A percentile compares a stretch with the other conserved stretches of the same genome.
These are phyloP conservation scores for Cunninghamia lanceolata DNA, from an alignment of 75 land plant species.

Conservation along the genomic window DNA sequence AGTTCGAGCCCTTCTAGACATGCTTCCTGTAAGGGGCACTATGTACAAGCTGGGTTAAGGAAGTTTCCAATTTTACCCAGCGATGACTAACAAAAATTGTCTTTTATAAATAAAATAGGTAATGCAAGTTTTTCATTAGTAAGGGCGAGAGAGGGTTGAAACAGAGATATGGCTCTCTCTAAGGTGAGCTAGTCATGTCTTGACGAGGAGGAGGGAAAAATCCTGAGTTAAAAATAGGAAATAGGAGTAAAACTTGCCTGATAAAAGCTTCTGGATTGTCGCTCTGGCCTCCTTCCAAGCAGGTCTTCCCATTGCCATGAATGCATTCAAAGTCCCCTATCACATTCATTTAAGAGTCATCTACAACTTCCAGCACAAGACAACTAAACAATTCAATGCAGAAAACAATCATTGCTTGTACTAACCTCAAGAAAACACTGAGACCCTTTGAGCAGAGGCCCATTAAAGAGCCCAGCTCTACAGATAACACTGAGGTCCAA, in stretches of 20 bases:
- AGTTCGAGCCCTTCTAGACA: not conserved
- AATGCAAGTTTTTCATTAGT: not conserved
- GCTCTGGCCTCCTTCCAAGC: conserved; percentile 97
- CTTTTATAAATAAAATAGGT: not conserved
- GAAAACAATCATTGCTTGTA: not conserved
- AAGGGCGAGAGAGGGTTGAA: not conserved
- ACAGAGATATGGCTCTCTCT: not conserved
- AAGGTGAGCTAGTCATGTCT: not conserved
- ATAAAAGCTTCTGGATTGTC: conserved; percentile 74
- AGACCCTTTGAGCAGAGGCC: conserved; percentile 62
- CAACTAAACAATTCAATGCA: not conserved
- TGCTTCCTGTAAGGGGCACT: not conserved
- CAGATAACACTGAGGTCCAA: conserved; percentile 73
- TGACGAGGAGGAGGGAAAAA: not conserved
- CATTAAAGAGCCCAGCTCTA: conserved; percentile 74
- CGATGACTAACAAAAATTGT: not conserved
- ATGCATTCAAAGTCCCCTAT: conserved; percentile 75
- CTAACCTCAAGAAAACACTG: conserved; percentile 78
- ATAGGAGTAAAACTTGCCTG: conserved; percentile 45
- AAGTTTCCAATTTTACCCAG: not conserved
- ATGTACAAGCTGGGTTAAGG: not conserved
- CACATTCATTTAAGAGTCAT: not conserved
- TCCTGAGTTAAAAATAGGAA: not conserved
- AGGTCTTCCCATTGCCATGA: conserved; percentile 82
- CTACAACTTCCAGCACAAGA: not conserved